Evolutionary conservation across 768 basidiomycete species (phyloP).

Genomic region (Termitomyces sp.): DNA sequence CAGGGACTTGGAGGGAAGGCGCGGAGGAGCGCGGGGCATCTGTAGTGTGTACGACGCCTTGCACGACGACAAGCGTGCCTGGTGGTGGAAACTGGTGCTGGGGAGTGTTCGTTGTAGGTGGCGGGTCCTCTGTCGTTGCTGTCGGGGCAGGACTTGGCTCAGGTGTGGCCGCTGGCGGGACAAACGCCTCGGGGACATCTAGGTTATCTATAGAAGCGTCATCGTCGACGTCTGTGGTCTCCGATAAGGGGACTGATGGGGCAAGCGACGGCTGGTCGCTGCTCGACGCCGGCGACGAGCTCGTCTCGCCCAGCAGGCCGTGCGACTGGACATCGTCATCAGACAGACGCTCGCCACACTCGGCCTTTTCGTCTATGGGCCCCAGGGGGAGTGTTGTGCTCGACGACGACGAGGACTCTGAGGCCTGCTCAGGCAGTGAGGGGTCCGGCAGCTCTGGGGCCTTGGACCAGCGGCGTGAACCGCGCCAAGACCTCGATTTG

Average conservation of each 20-base stretch:
- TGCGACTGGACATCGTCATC: neutral
- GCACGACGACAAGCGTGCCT: slow-evolving; percentile 76
- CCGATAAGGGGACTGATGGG: neutral
- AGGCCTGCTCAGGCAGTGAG: neutral
- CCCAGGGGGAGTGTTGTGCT: neutral
- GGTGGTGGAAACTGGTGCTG: slow-evolving; percentile 55
- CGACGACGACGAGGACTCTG: neutral
- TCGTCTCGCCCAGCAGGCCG: neutral
- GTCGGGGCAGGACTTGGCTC: neutral
- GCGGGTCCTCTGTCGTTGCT: neutral
- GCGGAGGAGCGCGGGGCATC: slow-evolving; percentile 43
- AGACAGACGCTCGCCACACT: neutral
- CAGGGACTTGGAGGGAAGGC: slow-evolving; percentile 12
- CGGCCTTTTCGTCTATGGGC: neutral
- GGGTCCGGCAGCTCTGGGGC: neutral
- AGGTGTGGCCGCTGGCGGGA: neutral
- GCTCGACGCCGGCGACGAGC: neutral
- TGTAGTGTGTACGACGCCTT: slow-evolving; percentile 77
- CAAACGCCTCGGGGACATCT: neutral
- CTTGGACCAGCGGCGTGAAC: slow-evolving; percentile 3
- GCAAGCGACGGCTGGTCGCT: neutral
- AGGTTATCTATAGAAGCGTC: neutral
- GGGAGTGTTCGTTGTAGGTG: neutral
- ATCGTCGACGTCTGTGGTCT: neutral
- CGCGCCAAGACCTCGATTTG: slow-evolving; percentile 1